Conservation (phyloP, 2,329 filamentous ascomycete genomes). For the Dactylonectria macrodidyma region DNA sequence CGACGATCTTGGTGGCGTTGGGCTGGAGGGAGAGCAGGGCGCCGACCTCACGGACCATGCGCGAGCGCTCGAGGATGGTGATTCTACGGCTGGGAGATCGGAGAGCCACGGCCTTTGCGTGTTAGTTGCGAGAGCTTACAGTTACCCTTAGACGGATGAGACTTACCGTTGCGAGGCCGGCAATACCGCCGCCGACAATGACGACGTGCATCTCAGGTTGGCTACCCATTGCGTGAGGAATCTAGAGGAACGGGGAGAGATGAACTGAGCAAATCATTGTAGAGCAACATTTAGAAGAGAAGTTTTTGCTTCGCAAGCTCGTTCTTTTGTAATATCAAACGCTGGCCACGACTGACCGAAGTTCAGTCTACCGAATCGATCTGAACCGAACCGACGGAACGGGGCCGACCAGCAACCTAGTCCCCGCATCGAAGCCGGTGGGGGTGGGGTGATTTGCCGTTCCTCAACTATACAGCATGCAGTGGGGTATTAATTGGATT, state of each 20-base stretch:
- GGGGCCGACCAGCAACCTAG: slow-evolving; percentile 15
- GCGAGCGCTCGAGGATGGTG: slow-evolving; percentile 42
- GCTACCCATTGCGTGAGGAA: slow-evolving; percentile 35
- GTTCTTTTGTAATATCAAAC: not conserved
- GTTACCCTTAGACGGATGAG: not conserved
- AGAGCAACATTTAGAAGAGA: not conserved
- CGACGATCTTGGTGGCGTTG: slow-evolving; percentile 41
- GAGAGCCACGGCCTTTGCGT: slow-evolving; percentile 31
- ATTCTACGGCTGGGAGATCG: slow-evolving; percentile 35
- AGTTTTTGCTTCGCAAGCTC: not conserved
- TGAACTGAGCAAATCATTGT: not conserved
- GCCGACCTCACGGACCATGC: slow-evolving; percentile 41
- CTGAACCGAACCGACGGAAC: slow-evolving; percentile 23
- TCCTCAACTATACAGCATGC: too few species aligned
- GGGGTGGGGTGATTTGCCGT: slow-evolving; percentile 5
- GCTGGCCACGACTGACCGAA: not conserved
- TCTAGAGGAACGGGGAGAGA: not conserved
- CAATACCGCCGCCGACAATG: slow-evolving; percentile 43
- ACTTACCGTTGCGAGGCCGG: slow-evolving; percentile 37
- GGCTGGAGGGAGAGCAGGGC: slow-evolving; percentile 41
- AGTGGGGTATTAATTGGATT: too few species aligned
- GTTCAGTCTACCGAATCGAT: not conserved
- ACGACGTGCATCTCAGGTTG: slow-evolving; percentile 37
- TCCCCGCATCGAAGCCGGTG: slow-evolving; percentile 11
- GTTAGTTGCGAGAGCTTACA: slow-evolving; percentile 10